A percentile compares a stretch with the other conserved stretches of the same genome.
Conservation (phyloP, 2,329 filamentous ascomycete species). For the Fonsecaea nubica region DNA sequence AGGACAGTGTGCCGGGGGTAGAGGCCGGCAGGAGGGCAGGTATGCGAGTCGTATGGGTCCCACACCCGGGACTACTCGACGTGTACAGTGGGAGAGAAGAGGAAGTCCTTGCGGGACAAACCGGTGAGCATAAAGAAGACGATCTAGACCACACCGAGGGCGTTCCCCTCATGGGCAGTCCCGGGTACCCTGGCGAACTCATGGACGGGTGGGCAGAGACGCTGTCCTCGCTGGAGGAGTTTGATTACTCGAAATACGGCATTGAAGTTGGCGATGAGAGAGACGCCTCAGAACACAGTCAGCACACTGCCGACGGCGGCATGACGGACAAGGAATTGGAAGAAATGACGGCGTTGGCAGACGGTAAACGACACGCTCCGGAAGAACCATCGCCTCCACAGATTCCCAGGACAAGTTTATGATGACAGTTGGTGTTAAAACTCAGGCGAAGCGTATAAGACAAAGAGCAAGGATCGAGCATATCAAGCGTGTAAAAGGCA, state of each 20-base stretch:
- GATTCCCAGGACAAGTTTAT: slow-evolving; percentile 9
- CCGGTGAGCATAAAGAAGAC: slow-evolving; percentile 70
- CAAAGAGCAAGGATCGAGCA: background rate
- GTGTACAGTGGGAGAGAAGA: slow-evolving; percentile 79
- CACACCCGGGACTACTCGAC: slow-evolving; percentile 76
- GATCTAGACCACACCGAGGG: slow-evolving; percentile 50
- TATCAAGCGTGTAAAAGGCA: background rate
- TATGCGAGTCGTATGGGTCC: slow-evolving; percentile 93
- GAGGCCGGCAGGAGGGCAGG: slow-evolving; percentile 89
- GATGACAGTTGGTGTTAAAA: background rate
- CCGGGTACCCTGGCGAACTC: slow-evolving; percentile 60
- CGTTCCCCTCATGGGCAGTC: slow-evolving; percentile 48
- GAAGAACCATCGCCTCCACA: slow-evolving; percentile 28
- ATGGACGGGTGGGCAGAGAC: slow-evolving; percentile 67
- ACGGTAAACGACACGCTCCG: slow-evolving; percentile 36
- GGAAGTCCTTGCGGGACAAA: slow-evolving; percentile 82
- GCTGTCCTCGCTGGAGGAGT: slow-evolving; percentile 61
- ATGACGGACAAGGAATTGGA: slow-evolving; percentile 40
- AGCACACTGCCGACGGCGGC: slow-evolving; percentile 28
- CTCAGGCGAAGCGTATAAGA: background rate
- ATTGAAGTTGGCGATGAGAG: slow-evolving; percentile 51
- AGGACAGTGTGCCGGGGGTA: slow-evolving; percentile 91
- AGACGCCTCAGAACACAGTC: slow-evolving; percentile 32
- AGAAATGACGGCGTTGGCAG: slow-evolving; percentile 38
- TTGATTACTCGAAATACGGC: slow-evolving; percentile 66